These are phyloP conservation scores for Globisporangium megalacanthum DNA, from an alignment of 352 stramenopile genomes.

Conservation along the genomic window DNA sequence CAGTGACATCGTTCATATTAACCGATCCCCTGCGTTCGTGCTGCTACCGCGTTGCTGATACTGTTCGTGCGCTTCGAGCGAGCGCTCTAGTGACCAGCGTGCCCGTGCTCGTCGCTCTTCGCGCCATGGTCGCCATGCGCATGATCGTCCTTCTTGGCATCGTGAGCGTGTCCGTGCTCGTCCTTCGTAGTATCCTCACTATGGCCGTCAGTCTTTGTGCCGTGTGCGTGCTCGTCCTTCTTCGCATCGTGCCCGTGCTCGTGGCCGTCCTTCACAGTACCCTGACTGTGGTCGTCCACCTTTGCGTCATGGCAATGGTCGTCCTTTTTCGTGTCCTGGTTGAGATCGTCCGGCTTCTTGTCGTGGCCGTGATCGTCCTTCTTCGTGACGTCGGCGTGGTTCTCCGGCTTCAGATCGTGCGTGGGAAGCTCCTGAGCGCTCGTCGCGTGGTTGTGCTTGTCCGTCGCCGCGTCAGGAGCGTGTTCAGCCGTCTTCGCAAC, in stretches of 20 bases:
- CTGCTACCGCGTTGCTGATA: no score
- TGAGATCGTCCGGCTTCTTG: slow-evolving; percentile 5
- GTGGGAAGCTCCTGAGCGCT: background rate
- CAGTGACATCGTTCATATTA: no score
- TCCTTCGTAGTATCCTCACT: background rate
- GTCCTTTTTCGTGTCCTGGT: background rate
- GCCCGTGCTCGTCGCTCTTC: background rate
- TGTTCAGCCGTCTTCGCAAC: slow-evolving; percentile 4
- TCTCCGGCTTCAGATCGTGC: background rate
- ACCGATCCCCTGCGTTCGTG: no score
- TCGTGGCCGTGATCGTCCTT: slow-evolving; percentile 4
- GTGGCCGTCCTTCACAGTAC: background rate
- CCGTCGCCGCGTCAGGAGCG: background rate
- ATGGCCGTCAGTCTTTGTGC: background rate
- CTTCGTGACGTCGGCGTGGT: background rate
- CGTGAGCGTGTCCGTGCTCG: background rate
- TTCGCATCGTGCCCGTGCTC: background rate
- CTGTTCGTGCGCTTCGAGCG: no score
- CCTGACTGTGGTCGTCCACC: no score
- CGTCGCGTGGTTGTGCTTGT: background rate
- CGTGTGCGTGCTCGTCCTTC: background rate
- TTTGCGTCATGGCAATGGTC: background rate
- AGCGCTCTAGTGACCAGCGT: background rate
- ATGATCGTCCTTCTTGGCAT: background rate
- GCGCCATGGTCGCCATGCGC: background rate